These are phyloP conservation scores for Tolypocladium sp. DNA, from an alignment of 2,329 filamentous ascomycete genomes.

Conservation along the genomic window DNA sequence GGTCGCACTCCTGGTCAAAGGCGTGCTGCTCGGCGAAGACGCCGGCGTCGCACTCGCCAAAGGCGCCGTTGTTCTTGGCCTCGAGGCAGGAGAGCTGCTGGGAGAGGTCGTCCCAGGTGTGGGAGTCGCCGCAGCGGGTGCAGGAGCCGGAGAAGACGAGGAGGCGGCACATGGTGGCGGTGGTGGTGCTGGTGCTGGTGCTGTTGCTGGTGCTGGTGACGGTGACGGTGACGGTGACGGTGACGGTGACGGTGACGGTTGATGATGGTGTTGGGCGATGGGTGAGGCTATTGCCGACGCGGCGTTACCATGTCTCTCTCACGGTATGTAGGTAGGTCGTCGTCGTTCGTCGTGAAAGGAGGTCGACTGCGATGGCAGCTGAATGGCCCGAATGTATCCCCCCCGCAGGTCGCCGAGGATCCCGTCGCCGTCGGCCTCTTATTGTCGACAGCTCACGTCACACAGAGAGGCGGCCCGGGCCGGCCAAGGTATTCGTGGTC, in stretches of 20 bases:
- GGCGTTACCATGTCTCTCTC: neutral
- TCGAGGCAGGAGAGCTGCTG: conserved; percentile 39
- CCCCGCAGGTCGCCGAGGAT: neutral
- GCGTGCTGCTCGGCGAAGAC: conserved; percentile 31
- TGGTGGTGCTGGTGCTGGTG: too few relatives aligned
- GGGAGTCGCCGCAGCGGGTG: conserved; percentile 28
- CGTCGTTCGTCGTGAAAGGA: neutral
- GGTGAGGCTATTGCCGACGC: neutral
- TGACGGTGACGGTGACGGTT: neutral
- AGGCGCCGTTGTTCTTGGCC: conserved; percentile 37
- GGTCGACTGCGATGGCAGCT: neutral
- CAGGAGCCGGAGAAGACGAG: conserved; percentile 34
- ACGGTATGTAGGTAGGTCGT: neutral
- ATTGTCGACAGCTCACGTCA: neutral
- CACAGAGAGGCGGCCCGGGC: neutral
- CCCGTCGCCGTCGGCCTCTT: neutral
- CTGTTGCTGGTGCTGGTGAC: too few relatives aligned
- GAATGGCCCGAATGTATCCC: neutral
- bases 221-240: too few relatives aligned
- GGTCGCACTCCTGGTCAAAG: conserved; percentile 39
- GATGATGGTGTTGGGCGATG: neutral
- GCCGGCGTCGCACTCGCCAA: conserved; percentile 33
- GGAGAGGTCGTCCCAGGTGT: conserved; percentile 34
- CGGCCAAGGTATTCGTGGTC: neutral
- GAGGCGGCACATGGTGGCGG: conserved; percentile 34